Conservation (phyloP, 169 alveolate species). For the Perkinsus olseni region DNA sequence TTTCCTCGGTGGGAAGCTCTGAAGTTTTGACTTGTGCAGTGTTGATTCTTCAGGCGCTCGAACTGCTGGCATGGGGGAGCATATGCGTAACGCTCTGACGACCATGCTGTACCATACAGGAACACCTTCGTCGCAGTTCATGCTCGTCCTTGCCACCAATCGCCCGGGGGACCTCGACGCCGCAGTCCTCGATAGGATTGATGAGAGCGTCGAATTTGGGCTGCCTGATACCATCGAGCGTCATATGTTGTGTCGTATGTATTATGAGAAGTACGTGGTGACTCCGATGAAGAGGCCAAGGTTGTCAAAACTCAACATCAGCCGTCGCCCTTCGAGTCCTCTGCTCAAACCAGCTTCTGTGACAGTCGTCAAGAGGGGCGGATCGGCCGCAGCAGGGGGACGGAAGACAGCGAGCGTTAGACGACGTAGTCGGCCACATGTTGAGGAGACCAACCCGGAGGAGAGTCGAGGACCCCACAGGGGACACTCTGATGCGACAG, state of each 20-base stretch:
- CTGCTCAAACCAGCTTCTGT: background rate
- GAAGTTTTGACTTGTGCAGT: background rate
- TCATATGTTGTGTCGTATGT: slow-evolving; percentile 26
- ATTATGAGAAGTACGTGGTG: slow-evolving; percentile 25
- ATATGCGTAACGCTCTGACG: slow-evolving; percentile 75
- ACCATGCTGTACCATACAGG: slow-evolving; percentile 82
- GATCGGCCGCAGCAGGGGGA: background rate
- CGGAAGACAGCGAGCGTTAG: background rate
- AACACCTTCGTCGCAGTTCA: slow-evolving; percentile 71
- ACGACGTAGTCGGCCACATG: background rate
- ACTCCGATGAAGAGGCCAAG: slow-evolving; percentile 18
- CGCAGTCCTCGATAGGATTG: slow-evolving; percentile 81
- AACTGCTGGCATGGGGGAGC: slow-evolving; percentile 68
- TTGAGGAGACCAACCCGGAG: slow-evolving; percentile 10
- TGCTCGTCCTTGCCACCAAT: slow-evolving; percentile 84
- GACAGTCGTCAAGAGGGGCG: background rate
- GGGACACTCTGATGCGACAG: background rate
- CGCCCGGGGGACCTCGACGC: slow-evolving; percentile 81
- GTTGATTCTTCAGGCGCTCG: slow-evolving; percentile 28
- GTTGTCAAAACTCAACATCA: background rate
- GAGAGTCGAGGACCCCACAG: background rate
- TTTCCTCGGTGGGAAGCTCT: slow-evolving; percentile 71
- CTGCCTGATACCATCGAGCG: slow-evolving; percentile 75
- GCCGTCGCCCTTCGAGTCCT: background rate
- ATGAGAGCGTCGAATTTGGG: slow-evolving; percentile 84